Evolutionary conservation across 805 yeast genomes (phyloP).

Genomic region (Yarrowia divulgata): DNA sequence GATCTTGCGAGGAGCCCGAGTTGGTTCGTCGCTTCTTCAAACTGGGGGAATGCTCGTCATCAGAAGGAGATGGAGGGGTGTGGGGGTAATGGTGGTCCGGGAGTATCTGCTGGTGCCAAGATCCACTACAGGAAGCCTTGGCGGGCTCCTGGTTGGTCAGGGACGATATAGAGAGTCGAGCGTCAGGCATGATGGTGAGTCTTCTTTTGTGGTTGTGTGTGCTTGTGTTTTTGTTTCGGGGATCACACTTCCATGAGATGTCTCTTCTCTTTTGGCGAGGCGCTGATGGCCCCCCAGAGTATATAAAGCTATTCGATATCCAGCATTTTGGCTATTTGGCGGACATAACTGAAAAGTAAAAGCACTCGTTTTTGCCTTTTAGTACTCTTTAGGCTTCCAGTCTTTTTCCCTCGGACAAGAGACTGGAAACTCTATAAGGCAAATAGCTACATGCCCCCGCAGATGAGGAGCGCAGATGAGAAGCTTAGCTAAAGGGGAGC

Average conservation of each 20-base stretch:
- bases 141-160: slow-evolving; percentile 38
- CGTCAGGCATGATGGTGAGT: slow-evolving; percentile 34
- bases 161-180: slow-evolving; percentile 37
- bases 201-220: background rate
- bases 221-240: slow-evolving; percentile 5
- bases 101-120: slow-evolving; percentile 35
- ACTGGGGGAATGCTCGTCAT: slow-evolving; percentile 36
- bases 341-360: slow-evolving; percentile 31
- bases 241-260: slow-evolving; percentile 34
- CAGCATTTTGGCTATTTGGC: slow-evolving; percentile 34
- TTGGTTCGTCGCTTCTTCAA: slow-evolving; percentile 30
- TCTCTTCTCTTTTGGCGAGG: slow-evolving; percentile 35
- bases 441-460: slow-evolving; percentile 38
- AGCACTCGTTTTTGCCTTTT: slow-evolving; percentile 27
- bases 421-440: slow-evolving; percentile 2
- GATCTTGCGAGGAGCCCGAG: slow-evolving; percentile 24
- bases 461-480: slow-evolving; percentile 38
- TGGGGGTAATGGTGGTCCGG: slow-evolving; percentile 28
- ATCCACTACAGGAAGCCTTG: slow-evolving; percentile 22
- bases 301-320: slow-evolving; percentile 35
- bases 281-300: slow-evolving; percentile 31
- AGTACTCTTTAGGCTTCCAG: slow-evolving; percentile 24
- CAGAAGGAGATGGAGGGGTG: slow-evolving; percentile 37
- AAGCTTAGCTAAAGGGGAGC: slow-evolving; percentile 34
- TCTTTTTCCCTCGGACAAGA: slow-evolving; percentile 38